Evolutionary conservation across 805 yeast genomes (phyloP).

Genomic region (Blastobotrys mokoenaii): DNA sequence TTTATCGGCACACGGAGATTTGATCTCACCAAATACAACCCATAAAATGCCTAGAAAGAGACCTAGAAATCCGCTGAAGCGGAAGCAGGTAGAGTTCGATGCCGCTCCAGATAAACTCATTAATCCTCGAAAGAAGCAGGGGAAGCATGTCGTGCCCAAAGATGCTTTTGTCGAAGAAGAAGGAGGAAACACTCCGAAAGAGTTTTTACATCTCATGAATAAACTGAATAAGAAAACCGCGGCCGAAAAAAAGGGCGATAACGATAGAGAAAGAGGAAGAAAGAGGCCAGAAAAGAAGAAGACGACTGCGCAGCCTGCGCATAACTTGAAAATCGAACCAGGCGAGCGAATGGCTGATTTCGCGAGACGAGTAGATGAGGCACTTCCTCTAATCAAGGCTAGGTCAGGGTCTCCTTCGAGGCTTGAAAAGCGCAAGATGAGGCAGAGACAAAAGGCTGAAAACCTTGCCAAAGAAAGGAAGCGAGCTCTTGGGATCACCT

Average conservation of each 20-base stretch:
- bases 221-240: slow-evolving; percentile 8
- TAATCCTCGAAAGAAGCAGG: slow-evolving; percentile 9
- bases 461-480: slow-evolving; percentile 8
- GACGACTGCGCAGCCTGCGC: not conserved
- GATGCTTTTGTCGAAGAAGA: slow-evolving; percentile 12
- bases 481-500: slow-evolving; percentile 12
- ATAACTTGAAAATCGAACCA: slow-evolving; percentile 19
- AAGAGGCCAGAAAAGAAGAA: slow-evolving; percentile 2
- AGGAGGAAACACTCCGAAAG: slow-evolving; percentile 30
- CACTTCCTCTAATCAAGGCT: slow-evolving; percentile 32
- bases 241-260: slow-evolving; percentile 3
- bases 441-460: slow-evolving; percentile 19
- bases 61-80: slow-evolving; percentile 18
- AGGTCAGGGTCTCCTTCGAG: slow-evolving; percentile 26
- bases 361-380: slow-evolving; percentile 32
- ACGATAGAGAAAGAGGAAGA: slow-evolving; percentile 5
- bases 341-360: slow-evolving; percentile 35
- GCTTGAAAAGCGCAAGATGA: slow-evolving; percentile 22
- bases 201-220: slow-evolving; percentile 25
- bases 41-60: slow-evolving; percentile 17
- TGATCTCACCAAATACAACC: not conserved
- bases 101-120: slow-evolving; percentile 13
- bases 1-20: not conserved
- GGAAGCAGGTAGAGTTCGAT: slow-evolving; percentile 15
- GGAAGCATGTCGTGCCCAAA: slow-evolving; percentile 10